A percentile compares a stretch with the other conserved stretches of the same genome.
These are phyloP conservation scores for Polyporus tsugae DNA, from an alignment of 1,284 basidiomycete species.

Conservation along the genomic window DNA sequence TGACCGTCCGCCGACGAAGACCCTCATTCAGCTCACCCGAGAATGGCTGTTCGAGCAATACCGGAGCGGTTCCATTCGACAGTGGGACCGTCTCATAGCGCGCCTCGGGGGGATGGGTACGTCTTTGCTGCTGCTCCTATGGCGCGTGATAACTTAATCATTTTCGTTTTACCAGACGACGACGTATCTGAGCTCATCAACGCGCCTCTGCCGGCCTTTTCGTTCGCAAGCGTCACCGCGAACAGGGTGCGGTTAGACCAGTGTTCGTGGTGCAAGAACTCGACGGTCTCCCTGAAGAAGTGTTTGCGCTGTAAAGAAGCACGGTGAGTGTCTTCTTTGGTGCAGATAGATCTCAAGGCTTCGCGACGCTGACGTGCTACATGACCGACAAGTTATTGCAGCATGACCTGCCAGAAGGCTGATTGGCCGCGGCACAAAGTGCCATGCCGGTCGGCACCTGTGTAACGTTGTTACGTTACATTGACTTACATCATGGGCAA, in stretches of 20 bases:
- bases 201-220: neutral
- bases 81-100: neutral
- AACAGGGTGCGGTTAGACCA: neutral
- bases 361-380: neutral
- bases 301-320: neutral
- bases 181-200: neutral
- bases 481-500: no score
- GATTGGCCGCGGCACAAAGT: neutral
- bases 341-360: no score
- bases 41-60: conserved; percentile 3
- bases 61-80: neutral
- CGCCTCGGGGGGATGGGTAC: neutral
- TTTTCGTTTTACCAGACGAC: neutral
- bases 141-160: neutral
- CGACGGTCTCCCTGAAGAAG: neutral
- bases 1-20: neutral
- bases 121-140: neutral
- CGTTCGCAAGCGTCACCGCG: neutral
- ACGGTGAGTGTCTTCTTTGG: neutral
- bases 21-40: neutral
- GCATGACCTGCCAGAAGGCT: neutral
- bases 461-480: no score
- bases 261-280: neutral
- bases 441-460: neutral
- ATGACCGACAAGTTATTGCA: neutral